phyloP scores from a whole-genome alignment of 768 basidiomycete species.

The Nidula microcarpa region DNA sequence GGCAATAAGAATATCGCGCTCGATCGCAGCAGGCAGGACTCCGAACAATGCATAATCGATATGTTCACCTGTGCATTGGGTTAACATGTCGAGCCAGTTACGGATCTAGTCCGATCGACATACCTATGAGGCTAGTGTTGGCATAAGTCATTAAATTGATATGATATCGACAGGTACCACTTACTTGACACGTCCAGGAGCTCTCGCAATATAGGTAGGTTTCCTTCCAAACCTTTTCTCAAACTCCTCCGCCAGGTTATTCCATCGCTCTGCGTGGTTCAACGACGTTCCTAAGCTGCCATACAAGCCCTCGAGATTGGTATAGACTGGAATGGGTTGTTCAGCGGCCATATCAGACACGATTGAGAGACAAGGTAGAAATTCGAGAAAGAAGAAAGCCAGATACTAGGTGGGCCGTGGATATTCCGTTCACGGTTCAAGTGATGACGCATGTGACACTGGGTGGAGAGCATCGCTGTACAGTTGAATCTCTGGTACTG shows the following conservation, averaged over 20 bases:
- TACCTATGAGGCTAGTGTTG: slow-evolving; percentile 39
- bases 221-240: slow-evolving; percentile 58
- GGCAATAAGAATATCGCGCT: slow-evolving; percentile 80
- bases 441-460: no score
- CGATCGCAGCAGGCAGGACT: slow-evolving; percentile 81
- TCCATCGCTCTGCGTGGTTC: slow-evolving; percentile 59
- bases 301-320: slow-evolving; percentile 53
- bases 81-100: slow-evolving; percentile 11
- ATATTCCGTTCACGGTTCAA: no score
- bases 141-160: not conserved
- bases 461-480: no score
- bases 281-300: slow-evolving; percentile 49
- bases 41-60: slow-evolving; percentile 85
- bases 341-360: slow-evolving; percentile 57
- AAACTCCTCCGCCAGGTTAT: slow-evolving; percentile 59
- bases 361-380: no score
- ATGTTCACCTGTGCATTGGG: slow-evolving; percentile 57
- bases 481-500: no score
- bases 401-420: no score
- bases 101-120: slow-evolving; percentile 1
- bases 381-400: no score
- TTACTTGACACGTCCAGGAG: slow-evolving; percentile 82
- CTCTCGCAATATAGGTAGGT: slow-evolving; percentile 69
- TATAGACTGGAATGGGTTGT: slow-evolving; percentile 59
- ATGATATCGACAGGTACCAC: slow-evolving; percentile 10